phyloP scores from a whole-genome alignment of 139 green algal genomes.

The Auxenochlorella pyrenoidosa region DNA sequence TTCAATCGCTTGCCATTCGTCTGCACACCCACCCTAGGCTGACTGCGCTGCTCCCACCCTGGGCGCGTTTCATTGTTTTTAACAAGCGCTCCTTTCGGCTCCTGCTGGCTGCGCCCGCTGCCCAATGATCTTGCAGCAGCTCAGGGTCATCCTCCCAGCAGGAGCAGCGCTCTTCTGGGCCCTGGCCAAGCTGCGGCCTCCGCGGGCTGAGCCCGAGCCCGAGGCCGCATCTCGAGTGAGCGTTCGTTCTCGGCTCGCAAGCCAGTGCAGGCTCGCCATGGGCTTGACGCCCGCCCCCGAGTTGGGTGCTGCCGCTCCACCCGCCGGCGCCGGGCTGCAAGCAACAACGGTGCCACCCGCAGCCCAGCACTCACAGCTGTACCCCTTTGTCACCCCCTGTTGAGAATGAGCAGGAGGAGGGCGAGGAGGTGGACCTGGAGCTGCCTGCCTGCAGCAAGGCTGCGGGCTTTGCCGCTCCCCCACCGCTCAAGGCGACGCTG shows the following conservation, averaged over 20 bases:
- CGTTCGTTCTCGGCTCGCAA: too few species aligned
- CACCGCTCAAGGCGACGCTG: slow-evolving; percentile 23
- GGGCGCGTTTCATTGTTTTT: too few species aligned
- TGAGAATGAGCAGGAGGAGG: not conserved
- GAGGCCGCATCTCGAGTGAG: not conserved
- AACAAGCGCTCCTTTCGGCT: too few species aligned
- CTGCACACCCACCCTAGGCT: not conserved
- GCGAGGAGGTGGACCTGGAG: slow-evolving; percentile 21
- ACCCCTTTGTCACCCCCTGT: not conserved
- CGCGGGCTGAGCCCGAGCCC: not conserved
- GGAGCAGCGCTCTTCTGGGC: not conserved
- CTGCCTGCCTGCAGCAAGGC: not conserved
- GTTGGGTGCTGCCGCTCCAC: not conserved
- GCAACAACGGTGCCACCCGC: not conserved
- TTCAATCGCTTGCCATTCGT: not conserved
- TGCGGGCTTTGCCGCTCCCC: slow-evolving; percentile 3
- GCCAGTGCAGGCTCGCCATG: too few species aligned
- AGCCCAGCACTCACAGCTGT: not conserved
- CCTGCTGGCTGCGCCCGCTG: too few species aligned
- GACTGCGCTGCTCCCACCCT: too few species aligned
- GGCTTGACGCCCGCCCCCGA: too few species aligned
- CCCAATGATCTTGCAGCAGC: not conserved
- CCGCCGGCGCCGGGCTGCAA: not conserved
- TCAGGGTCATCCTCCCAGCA: not conserved
- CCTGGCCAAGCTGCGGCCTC: not conserved